These are phyloP conservation scores for Quercus parvula DNA, from an alignment of 306 rosid genomes.

Conservation along the genomic window DNA sequence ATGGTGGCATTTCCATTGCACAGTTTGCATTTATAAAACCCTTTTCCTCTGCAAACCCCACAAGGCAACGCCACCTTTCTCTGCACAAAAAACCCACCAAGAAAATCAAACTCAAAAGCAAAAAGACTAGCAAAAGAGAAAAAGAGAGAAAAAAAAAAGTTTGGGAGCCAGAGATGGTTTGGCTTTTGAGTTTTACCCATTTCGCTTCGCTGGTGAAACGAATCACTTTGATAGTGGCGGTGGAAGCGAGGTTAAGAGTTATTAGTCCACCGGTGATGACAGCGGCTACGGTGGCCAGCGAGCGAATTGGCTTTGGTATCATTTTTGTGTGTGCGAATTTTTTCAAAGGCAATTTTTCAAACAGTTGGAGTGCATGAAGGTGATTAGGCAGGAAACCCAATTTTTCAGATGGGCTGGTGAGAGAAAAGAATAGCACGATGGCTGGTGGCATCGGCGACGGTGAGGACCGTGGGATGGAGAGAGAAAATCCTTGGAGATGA, in stretches of 20 bases:
- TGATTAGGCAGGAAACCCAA: background rate
- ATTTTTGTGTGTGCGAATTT: slow-evolving; percentile 10
- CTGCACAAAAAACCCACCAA: too few relatives aligned
- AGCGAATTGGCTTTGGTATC: slow-evolving; percentile 44
- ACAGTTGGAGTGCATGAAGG: background rate
- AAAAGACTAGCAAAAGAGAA: too few relatives aligned
- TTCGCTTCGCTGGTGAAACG: slow-evolving; percentile 51
- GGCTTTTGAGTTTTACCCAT: slow-evolving; percentile 46
- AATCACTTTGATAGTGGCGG: slow-evolving; percentile 49
- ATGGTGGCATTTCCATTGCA: too few relatives aligned
- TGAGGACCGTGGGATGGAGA: too few relatives aligned
- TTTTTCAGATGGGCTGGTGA: too few relatives aligned
- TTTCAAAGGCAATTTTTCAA: slow-evolving; percentile 32
- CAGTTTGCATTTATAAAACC: too few relatives aligned
- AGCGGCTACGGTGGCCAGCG: slow-evolving; percentile 39
- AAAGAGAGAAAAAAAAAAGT: background rate
- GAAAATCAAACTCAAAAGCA: too few relatives aligned
- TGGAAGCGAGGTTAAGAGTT: slow-evolving; percentile 21
- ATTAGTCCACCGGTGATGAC: slow-evolving; percentile 57
- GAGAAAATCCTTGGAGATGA: too few relatives aligned
- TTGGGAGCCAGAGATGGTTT: background rate
- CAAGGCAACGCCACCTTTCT: too few relatives aligned
- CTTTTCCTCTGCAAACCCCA: too few relatives aligned
- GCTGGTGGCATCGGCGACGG: too few relatives aligned
- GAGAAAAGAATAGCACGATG: too few relatives aligned